Evolutionary conservation across 306 rosid species (phyloP), one percentile per base, ranked within the genome.

Genomic region (Ammopiptanthus mongolicus): DNA sequence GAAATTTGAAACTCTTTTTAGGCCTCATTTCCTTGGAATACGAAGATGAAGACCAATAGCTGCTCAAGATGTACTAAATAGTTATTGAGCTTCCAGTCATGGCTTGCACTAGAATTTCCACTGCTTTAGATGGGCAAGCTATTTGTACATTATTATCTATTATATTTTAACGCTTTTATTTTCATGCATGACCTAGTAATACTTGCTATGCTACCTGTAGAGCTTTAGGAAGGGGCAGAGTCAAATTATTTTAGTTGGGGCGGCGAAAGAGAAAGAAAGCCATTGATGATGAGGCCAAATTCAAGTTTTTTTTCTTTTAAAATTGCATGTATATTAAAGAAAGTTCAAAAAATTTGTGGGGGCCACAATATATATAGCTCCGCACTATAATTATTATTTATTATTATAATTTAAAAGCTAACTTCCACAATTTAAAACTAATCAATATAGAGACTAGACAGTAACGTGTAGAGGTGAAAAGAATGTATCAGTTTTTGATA

Each of bases 401-500:
- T n/a, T n/a, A n/a, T n/a, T 66, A 46, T 52, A 63, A 63, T 46
- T 55, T 73, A 44, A 8, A 59, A 34, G 23, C 17, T 34, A 69
- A 17, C 61, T 70, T 28, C n/a, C 57, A 51, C 58, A 12, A 57
- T 31, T 51, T 39, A n/a, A 73, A 74, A 29, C 60, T 61, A 8
- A 17, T 29, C 71, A 50, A 8, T 39, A 23, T 21, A 44, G 5
- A 75, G 42, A 44, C 21, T 29, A 15, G n/a, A 59, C 12, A 21
- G 23, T 36, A 47, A 11, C 34, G 36, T 65, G 44, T 36, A 31
- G 66, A 59, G 11, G 80, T 71, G 48, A 61, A 39, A 68, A 70
- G 58, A 34, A 59, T 63, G 41, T 22, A 36, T 70, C 41, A 21
- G 76, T 29, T 80, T 77, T 71, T 53, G 18, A 51, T 44, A 21